These are phyloP conservation scores for Lithospermum erythrorhizon DNA, from an alignment of 257 asterid species.

Conservation along the genomic window DNA sequence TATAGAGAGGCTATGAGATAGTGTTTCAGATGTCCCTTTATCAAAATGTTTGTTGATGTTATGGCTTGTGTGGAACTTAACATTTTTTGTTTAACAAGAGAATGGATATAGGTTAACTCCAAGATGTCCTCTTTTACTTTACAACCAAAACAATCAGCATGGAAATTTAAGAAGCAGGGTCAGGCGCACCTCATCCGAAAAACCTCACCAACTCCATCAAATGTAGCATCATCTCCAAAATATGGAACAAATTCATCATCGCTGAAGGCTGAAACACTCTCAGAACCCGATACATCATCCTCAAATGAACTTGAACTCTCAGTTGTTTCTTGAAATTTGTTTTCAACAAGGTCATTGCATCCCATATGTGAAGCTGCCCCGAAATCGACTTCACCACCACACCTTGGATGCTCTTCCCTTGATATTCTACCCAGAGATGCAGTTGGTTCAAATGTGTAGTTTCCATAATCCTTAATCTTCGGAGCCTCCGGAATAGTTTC, in stretches of 20 bases:
- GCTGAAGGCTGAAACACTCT: slow-evolving; percentile 19
- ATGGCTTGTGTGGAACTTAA: no score
- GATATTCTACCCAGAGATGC: slow-evolving; percentile 15
- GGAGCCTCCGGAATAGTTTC: slow-evolving; percentile 28
- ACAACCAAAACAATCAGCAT: neutral
- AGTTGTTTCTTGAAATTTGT: slow-evolving; percentile 37
- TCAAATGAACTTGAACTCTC: slow-evolving; percentile 78
- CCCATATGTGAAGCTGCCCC: slow-evolving; percentile 30
- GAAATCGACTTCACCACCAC: slow-evolving; percentile 25
- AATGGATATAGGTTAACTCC: slow-evolving; percentile 1
- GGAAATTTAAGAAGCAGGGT: neutral
- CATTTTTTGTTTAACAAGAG: no score
- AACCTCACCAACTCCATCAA: slow-evolving; percentile 22
- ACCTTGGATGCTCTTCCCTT: slow-evolving; percentile 12
- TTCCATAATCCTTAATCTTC: slow-evolving; percentile 22
- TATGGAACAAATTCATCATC: slow-evolving; percentile 36
- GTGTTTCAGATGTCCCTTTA: no score
- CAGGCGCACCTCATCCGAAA: slow-evolving; percentile 33
- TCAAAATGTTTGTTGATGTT: no score
- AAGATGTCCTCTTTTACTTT: neutral
- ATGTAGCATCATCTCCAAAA: slow-evolving; percentile 29
- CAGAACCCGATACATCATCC: slow-evolving; percentile 36
- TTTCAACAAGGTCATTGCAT: slow-evolving; percentile 21
- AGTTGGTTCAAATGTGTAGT: slow-evolving; percentile 2
- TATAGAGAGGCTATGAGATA: no score